A percentile compares a stretch with the other conserved stretches of the same genome.
These are phyloP conservation scores for Euphrasia arctica DNA, from an alignment of 305 asterid species.

Conservation along the genomic window DNA sequence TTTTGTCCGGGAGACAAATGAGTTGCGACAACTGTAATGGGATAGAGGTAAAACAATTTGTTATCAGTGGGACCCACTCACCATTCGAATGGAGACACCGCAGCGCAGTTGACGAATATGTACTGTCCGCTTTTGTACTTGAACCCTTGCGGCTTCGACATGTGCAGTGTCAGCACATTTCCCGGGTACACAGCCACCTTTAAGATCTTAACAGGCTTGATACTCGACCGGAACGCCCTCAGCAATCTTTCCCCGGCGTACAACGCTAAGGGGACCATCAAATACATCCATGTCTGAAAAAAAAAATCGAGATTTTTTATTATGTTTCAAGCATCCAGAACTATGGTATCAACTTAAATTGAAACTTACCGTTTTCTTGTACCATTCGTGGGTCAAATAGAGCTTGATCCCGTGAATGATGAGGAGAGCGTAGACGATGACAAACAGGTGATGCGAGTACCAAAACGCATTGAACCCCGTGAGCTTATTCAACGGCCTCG, in stretches of 20 bases:
- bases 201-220: conserved; percentile 67
- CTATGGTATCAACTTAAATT: too few species aligned
- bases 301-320: too few species aligned
- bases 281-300: conserved; percentile 84
- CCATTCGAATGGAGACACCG: conserved; percentile 90
- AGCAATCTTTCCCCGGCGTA: conserved; percentile 66
- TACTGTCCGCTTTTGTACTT: conserved; percentile 86
- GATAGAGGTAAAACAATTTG: too few species aligned
- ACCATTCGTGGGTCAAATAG: conserved; percentile 66
- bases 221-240: conserved; percentile 70
- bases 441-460: conserved; percentile 86
- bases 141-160: conserved; percentile 90
- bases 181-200: conserved; percentile 91
- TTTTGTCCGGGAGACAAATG: too few species aligned
- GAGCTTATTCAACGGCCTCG: conserved; percentile 61
- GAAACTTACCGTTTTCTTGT: conserved; percentile 87
- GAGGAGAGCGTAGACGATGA: conserved; percentile 67
- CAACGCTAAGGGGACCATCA: conserved; percentile 54
- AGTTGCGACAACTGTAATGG: too few species aligned
- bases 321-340: too few species aligned
- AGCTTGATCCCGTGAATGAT: conserved; percentile 82
- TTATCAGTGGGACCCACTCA: too few species aligned
- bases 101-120: conserved; percentile 82
- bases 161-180: conserved; percentile 77
- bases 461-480: conserved; percentile 95